Evolutionary conservation across 2,329 filamentous ascomycete genomes (phyloP).

Genomic region (Aspergillus fischeri): DNA sequence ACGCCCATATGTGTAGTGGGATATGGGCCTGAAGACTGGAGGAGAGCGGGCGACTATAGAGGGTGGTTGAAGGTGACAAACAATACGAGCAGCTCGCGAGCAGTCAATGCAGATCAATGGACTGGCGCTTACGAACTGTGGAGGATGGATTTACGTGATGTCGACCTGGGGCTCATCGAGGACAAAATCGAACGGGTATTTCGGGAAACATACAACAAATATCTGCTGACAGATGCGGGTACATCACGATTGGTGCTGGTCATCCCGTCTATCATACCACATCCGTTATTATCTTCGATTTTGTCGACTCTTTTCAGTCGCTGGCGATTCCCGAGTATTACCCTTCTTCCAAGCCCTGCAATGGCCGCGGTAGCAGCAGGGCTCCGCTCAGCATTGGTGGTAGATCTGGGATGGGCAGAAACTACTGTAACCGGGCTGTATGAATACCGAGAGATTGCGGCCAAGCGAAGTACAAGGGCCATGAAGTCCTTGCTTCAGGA

Average conservation of each 20-base stretch:
- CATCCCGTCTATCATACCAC: constrained; percentile 71
- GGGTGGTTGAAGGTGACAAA: constrained; percentile 58
- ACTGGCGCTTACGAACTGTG: constrained; percentile 65
- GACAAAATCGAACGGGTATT: constrained; percentile 83
- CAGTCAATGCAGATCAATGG: constrained; percentile 37
- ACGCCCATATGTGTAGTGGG: constrained; percentile 65
- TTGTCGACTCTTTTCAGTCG: constrained; percentile 75
- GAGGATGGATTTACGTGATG: constrained; percentile 65
- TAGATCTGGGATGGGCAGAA: constrained; percentile 92
- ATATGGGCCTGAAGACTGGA: constrained; percentile 71
- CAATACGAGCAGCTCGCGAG: constrained; percentile 31
- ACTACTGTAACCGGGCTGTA: constrained; percentile 82
- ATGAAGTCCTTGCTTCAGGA: constrained; percentile 68
- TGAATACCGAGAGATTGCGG: constrained; percentile 79
- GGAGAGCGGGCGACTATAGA: constrained; percentile 77
- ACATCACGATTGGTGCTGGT: constrained; percentile 70
- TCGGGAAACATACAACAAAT: constrained; percentile 77
- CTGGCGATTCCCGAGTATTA: constrained; percentile 76
- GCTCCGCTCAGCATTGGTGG: constrained; percentile 75
- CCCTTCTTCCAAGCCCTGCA: constrained; percentile 72
- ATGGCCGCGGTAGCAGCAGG: constrained; percentile 75
- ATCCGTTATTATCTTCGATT: constrained; percentile 69
- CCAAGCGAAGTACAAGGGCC: constrained; percentile 66
- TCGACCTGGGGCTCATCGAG: constrained; percentile 74
- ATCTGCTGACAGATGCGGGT: constrained; percentile 57